Percentiles rank a stretch among this genome's conserved stretches.
Conservation (phyloP, 352 stramenopile species). For the Pythium vanterpoolii region DNA sequence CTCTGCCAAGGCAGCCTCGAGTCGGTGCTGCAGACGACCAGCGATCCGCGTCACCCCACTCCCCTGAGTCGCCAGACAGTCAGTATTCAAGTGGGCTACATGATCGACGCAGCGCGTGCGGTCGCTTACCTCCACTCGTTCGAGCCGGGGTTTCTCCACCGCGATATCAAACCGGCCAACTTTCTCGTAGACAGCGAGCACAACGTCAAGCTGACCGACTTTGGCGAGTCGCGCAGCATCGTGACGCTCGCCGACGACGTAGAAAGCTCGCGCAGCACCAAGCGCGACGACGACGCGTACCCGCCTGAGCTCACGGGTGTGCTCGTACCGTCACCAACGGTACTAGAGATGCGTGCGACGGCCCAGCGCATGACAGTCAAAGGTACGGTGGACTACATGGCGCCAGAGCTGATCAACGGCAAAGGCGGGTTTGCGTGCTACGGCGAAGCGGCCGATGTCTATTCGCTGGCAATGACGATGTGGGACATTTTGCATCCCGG, state of each 20-base stretch:
- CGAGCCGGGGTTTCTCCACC: conserved; percentile 60
- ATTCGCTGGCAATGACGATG: conserved; percentile 68
- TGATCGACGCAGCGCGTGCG: conserved; percentile 60
- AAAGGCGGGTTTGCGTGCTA: conserved; percentile 63
- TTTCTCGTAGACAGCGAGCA: conserved; percentile 64
- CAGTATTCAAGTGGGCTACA: conserved; percentile 55
- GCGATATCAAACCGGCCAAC: conserved; percentile 76
- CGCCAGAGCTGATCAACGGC: conserved; percentile 70
- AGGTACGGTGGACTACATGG: conserved; percentile 81
- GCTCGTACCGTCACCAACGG: neutral
- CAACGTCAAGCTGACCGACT: conserved; percentile 35
- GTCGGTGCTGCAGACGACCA: conserved; percentile 39
- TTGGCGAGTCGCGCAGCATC: conserved; percentile 32
- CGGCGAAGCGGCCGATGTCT: conserved; percentile 69
- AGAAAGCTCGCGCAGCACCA: neutral
- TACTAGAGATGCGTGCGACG: neutral
- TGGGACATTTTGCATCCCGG: conserved; percentile 73
- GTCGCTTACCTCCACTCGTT: conserved; percentile 77
- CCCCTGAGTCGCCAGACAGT: conserved; percentile 31
- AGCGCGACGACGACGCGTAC: neutral
- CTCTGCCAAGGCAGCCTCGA: conserved; percentile 64
- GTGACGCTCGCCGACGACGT: neutral
- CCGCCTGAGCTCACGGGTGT: neutral
- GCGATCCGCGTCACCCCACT: conserved; percentile 32
- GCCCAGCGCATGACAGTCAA: conserved; percentile 51